phyloP scores from a whole-genome alignment of 352 stramenopile genomes.

The Aphanomyces stellatus region DNA sequence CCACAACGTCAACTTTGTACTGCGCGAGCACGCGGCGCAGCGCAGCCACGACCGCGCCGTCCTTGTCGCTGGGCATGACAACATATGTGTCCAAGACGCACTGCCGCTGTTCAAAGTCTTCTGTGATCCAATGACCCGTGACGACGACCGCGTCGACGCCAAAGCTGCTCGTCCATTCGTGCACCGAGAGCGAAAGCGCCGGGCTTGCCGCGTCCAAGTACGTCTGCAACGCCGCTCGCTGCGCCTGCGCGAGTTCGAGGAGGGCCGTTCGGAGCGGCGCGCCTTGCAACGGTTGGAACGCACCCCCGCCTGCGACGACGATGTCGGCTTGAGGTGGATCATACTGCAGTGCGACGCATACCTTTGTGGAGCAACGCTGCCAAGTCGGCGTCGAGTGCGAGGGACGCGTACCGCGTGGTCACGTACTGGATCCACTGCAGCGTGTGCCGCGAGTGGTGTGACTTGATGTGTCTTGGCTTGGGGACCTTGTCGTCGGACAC shows the following conservation, averaged over 20 bases:
- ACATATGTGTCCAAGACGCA: constrained; percentile 74
- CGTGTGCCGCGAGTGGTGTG: neutral
- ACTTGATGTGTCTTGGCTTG: neutral
- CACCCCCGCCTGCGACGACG: neutral
- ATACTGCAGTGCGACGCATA: neutral
- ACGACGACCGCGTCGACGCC: constrained; percentile 61
- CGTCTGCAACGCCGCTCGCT: neutral
- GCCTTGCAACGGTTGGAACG: neutral
- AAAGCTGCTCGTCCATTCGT: neutral
- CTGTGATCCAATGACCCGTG: constrained; percentile 70
- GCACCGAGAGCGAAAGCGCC: neutral
- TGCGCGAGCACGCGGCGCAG: neutral
- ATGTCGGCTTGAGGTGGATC: neutral
- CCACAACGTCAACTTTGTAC: neutral
- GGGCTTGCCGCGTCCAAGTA: neutral
- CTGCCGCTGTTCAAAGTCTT: constrained; percentile 58
- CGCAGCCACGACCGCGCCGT: no score
- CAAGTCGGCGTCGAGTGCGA: constrained; percentile 19
- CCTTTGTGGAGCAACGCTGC: neutral
- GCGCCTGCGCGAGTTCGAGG: neutral
- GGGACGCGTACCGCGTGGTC: constrained; percentile 64
- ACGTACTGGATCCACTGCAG: constrained; percentile 32
- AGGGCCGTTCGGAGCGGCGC: neutral
- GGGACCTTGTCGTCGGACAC: neutral
- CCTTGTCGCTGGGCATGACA: neutral